Percentiles rank a stretch among this genome's conserved stretches.
These are phyloP conservation scores for Penicillium crustosum DNA, from an alignment of 2,329 filamentous ascomycete genomes.

Conservation along the genomic window DNA sequence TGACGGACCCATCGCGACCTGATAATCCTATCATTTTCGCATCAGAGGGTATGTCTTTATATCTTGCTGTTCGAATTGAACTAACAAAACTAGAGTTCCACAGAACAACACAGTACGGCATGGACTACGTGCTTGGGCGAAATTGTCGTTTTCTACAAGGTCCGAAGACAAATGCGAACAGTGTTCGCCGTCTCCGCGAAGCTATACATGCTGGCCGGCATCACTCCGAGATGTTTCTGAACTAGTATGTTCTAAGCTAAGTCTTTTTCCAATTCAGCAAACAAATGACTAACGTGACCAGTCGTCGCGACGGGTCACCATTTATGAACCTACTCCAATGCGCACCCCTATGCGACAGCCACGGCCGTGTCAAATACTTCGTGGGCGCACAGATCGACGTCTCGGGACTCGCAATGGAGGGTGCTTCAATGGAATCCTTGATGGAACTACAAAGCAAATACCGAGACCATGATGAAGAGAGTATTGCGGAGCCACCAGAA, in stretches of 20 bases:
- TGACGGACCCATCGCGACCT: slow-evolving; percentile 69
- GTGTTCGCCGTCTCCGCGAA: slow-evolving; percentile 61
- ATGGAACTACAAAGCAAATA: slow-evolving; percentile 46
- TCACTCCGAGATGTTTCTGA: slow-evolving; percentile 71
- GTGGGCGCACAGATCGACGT: slow-evolving; percentile 73
- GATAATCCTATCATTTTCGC: slow-evolving; percentile 78
- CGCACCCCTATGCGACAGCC: slow-evolving; percentile 68
- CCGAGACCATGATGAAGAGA: slow-evolving; percentile 27
- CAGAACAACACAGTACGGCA: slow-evolving; percentile 71
- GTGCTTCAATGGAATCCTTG: slow-evolving; percentile 64
- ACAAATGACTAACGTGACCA: slow-evolving; percentile 27
- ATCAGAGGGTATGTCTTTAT: slow-evolving; percentile 59
- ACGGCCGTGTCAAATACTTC: slow-evolving; percentile 66
- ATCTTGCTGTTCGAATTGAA: background rate
- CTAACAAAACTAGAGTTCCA: slow-evolving; percentile 60
- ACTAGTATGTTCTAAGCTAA: slow-evolving; percentile 57
- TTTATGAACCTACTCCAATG: slow-evolving; percentile 77
- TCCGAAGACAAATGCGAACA: slow-evolving; percentile 65
- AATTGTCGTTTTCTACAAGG: slow-evolving; percentile 80
- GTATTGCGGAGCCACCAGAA: slow-evolving; percentile 29
- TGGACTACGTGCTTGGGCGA: slow-evolving; percentile 69
- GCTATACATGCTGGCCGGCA: slow-evolving; percentile 65
- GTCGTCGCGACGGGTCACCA: slow-evolving; percentile 70
- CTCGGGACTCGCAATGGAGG: slow-evolving; percentile 66
- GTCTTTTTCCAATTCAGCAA: too few relatives aligned